Percentiles rank a stretch among this genome's conserved stretches.
phyloP scores from a whole-genome alignment of 2,329 filamentous ascomycete species.

The Cladophialophora yegresii region DNA sequence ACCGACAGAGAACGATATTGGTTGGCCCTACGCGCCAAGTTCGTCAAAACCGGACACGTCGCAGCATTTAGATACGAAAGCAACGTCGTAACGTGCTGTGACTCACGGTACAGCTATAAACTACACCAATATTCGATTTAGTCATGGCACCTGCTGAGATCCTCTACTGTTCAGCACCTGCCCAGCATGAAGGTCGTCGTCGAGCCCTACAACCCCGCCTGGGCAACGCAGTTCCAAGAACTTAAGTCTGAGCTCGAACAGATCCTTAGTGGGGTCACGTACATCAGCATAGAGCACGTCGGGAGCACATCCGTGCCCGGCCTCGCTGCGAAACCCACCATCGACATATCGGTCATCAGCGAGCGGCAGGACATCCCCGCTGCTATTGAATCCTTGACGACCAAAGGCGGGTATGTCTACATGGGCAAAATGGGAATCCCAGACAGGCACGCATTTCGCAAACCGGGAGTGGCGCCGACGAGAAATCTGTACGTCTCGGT shows the following conservation, averaged over 20 bases:
- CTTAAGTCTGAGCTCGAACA: constrained; percentile 31
- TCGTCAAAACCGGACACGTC: neutral
- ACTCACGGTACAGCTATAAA: neutral
- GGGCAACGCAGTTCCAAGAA: constrained; percentile 22
- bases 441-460: constrained; percentile 42
- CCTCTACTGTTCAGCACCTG: neutral
- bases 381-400: constrained; percentile 40
- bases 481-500: constrained; percentile 46
- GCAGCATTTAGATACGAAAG: neutral
- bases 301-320: constrained; percentile 44
- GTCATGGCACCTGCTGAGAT: neutral
- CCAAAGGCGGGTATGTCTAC: constrained; percentile 41
- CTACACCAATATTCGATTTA: neutral
- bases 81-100: neutral
- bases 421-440: constrained; percentile 43
- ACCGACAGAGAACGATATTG: too few relatives aligned
- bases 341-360: constrained; percentile 44
- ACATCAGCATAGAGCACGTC: constrained; percentile 42
- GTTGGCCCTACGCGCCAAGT: neutral
- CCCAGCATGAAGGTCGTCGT: constrained; percentile 26
- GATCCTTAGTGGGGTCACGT: constrained; percentile 20
- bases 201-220: constrained; percentile 28
- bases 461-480: constrained; percentile 38
- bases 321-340: constrained; percentile 43
- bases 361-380: constrained; percentile 36